Evolutionary conservation across 768 basidiomycete genomes (phyloP), one percentile per base, ranked within the genome.

Genomic region (Podaxis sp.): DNA sequence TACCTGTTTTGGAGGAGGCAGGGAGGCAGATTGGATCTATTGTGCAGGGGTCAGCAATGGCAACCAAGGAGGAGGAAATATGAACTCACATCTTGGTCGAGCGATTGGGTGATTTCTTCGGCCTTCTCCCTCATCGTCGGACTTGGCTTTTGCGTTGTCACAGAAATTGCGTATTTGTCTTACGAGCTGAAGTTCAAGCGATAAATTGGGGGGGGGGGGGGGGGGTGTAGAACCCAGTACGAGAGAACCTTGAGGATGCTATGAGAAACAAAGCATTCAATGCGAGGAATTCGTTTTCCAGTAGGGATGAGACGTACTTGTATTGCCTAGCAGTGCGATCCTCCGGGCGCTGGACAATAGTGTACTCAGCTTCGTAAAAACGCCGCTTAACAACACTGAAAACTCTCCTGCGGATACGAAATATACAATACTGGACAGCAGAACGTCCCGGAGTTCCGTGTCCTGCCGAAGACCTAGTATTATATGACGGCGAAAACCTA

Each of bases 331-430:
- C 66, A 14, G 70, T 70, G 18, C 72, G 69, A 37, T 71, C 65
- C 63, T 70, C 71, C 11, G 69, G 67, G 40, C 69, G 63, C 16
- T 55, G 58, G 9, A 51, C 60, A 28, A 23, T 59, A 32, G 62
- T 66, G 53, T 13, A 25, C 58, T 73, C 72, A 32, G 70, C 71
- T 18, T 77, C 72, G 36, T 74, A 64, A 64, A 78, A 21, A 21
- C 21, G 1, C 21, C 21, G 21, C 21, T 21, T 21, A 21, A 82
- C 62, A 18, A 74, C 65, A 5, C 59, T 62, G 61, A 81, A 77
- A 82, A 63, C 27, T 73, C 74, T 51, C 77, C 74, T 3, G 76
- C 68, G 5, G 76, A 76, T 1, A 77, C 74, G 62, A 80, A 82
- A 44, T 78, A 76, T 18, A 70, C 67, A 65, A 72, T 82, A 10